Evolutionary conservation across 441 rosid species (phyloP).

Genomic region (Populus hybrid): DNA sequence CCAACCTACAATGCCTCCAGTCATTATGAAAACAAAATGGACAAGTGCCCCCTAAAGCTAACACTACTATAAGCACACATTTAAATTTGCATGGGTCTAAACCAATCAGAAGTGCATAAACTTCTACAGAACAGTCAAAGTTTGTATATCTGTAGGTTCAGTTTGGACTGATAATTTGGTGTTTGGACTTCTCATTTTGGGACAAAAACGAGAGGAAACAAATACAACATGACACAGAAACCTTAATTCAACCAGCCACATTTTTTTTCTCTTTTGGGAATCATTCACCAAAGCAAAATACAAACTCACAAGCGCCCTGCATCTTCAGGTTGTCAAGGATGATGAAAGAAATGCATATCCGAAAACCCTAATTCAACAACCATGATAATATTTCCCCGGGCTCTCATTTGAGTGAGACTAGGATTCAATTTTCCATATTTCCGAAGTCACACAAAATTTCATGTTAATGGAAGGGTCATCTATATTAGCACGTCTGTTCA

Average conservation of each 20-base stretch:
- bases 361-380: neutral
- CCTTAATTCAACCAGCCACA: neutral
- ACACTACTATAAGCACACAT: neutral
- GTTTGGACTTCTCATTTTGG: neutral
- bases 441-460: neutral
- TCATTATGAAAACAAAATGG: too few relatives aligned
- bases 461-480: neutral
- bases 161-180: neutral
- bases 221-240: neutral
- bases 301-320: neutral
- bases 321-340: neutral
- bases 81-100: neutral
- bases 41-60: neutral
- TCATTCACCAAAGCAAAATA: neutral
- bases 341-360: neutral
- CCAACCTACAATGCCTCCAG: conserved; percentile 77
- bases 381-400: neutral
- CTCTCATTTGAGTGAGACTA: neutral
- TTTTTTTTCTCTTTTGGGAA: neutral
- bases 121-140: neutral
- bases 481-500: neutral
- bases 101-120: neutral
- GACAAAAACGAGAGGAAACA: neutral
- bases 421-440: too few relatives aligned
- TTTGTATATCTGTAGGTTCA: neutral